These are phyloP conservation scores for Tetracentron sinense DNA, from an alignment of 164 flowering plant species.

Conservation along the genomic window DNA sequence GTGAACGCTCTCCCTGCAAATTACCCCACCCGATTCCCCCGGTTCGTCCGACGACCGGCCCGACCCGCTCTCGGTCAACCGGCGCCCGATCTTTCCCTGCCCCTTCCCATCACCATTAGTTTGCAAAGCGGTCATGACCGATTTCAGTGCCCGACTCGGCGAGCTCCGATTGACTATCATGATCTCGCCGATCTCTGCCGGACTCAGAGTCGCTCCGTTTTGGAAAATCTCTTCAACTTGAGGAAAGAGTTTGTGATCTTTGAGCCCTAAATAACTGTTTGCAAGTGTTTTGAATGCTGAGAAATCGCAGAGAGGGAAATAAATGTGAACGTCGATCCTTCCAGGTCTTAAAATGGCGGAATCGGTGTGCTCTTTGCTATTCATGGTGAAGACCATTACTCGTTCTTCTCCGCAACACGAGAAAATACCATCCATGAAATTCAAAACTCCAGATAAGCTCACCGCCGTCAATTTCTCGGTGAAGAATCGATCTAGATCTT, in stretches of 20 bases:
- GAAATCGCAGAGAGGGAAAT: conserved; percentile 75
- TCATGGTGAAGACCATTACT: conserved; percentile 78
- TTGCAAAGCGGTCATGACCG: conserved; percentile 64
- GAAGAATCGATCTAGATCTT: conserved; percentile 62
- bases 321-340: conserved; percentile 71
- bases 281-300: conserved; percentile 62
- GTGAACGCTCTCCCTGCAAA: conserved; percentile 47
- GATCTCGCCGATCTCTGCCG: conserved; percentile 80
- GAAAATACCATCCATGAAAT: conserved; percentile 79
- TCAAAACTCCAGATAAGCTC: conserved; percentile 51
- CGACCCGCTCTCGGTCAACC: conserved; percentile 23
- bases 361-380: conserved; percentile 48
- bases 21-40: conserved; percentile 21
- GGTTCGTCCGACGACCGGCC: conserved; percentile 27
- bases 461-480: conserved; percentile 31
- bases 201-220: conserved; percentile 51
- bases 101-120: conserved; percentile 24
- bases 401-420: conserved; percentile 78
- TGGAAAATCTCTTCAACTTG: conserved; percentile 77
- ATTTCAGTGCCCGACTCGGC: conserved; percentile 73
- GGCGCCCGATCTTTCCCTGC: conserved; percentile 14
- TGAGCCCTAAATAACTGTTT: conserved; percentile 64
- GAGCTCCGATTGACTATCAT: conserved; percentile 73
- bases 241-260: conserved; percentile 79
- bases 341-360: conserved; percentile 68